A percentile compares a stretch with the other conserved stretches of the same genome.
Conservation (phyloP, 306 rosid species). For the Trichosanthes cucumerina region DNA sequence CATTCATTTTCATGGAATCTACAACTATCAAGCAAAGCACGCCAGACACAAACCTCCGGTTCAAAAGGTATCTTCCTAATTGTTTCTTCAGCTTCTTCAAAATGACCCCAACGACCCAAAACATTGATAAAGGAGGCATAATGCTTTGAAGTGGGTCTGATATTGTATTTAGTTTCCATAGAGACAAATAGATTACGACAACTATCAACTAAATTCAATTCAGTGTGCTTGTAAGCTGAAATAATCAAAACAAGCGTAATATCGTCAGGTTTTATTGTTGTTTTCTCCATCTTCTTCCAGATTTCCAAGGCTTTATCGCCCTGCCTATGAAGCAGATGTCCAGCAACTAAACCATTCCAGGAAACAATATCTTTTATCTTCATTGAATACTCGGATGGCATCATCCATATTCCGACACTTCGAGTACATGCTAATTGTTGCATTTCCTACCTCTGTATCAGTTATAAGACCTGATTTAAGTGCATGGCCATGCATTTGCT, state of each 20-base stretch:
- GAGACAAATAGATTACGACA: slow-evolving; percentile 52
- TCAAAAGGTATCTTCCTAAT: slow-evolving; percentile 47
- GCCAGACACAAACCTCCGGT: slow-evolving; percentile 59
- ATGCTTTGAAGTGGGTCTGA: slow-evolving; percentile 55
- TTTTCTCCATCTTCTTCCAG: slow-evolving; percentile 62
- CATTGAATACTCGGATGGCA: slow-evolving; percentile 48
- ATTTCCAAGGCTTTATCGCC: slow-evolving; percentile 59
- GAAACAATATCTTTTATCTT: slow-evolving; percentile 45
- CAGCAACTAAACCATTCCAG: slow-evolving; percentile 74
- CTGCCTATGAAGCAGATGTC: slow-evolving; percentile 54
- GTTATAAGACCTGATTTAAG: slow-evolving; percentile 44
- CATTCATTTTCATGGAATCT: slow-evolving; percentile 38
- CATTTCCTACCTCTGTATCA: slow-evolving; percentile 62
- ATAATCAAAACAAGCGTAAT: slow-evolving; percentile 50
- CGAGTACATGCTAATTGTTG: slow-evolving; percentile 64
- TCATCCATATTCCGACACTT: slow-evolving; percentile 75
- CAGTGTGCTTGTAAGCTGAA: slow-evolving; percentile 62
- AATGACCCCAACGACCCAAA: slow-evolving; percentile 73
- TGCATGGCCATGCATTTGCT: slow-evolving; percentile 64
- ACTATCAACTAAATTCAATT: slow-evolving; percentile 48
- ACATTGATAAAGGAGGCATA: slow-evolving; percentile 64
- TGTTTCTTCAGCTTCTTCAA: slow-evolving; percentile 74
- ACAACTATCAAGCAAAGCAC: slow-evolving; percentile 72
- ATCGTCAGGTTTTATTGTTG: slow-evolving; percentile 48
- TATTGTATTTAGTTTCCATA: slow-evolving; percentile 35